Base-by-base conservation (phyloP, 179 eudicot species). In the Spinacia oleracea region DNA sequence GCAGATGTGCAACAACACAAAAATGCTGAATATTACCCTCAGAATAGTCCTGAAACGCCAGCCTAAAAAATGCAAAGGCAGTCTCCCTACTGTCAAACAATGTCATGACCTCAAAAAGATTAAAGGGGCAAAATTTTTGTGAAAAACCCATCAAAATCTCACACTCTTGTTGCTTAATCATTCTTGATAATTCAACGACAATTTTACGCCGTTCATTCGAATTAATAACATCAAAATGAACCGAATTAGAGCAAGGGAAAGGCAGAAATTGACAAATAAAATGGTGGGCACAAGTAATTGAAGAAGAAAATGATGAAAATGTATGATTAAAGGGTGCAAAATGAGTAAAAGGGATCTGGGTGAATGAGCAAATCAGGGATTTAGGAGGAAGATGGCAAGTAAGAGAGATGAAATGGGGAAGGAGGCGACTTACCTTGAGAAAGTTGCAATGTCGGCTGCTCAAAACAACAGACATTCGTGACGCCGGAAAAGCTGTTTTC, bases 1-100 rank as follows among this genome's bases (percentile, higher is more conserved):
- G 84, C 40, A 89, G 56, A 80, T 86, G 91, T 27, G 90, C 94
- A 31, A 81, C 93, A 40, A 83, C 38, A n/a, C 94, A 92, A 77
- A 91, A 89, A 15, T 79, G 77, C 48, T 67, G 50, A 70, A 94
- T 70, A 0, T 73, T 78, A 23, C 51, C 85, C 56, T 85, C 87
- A 18, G 89, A 84, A 79, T 79, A 67, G 80, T 89, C 90, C 72
- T 79, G 85, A 78, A 89, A 93, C 9, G 83, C 87, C 5, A 88
- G 75, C 76, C 84, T 90, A 80, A 94, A 96, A 79, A 90, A 93
- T 16, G 89, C 91, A 82, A 85, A 79, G 9, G 96, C 90, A 50
- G 82, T 79, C 7, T 82, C 72, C 15, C 91, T 85, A 80, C 84
- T 29, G 62, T 68, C 77, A 66, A 91, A 89, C 14, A 79, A 75